These are phyloP conservation scores for Pulveroboletus sp. DNA, from an alignment of 768 basidiomycete genomes.

Conservation along the genomic window DNA sequence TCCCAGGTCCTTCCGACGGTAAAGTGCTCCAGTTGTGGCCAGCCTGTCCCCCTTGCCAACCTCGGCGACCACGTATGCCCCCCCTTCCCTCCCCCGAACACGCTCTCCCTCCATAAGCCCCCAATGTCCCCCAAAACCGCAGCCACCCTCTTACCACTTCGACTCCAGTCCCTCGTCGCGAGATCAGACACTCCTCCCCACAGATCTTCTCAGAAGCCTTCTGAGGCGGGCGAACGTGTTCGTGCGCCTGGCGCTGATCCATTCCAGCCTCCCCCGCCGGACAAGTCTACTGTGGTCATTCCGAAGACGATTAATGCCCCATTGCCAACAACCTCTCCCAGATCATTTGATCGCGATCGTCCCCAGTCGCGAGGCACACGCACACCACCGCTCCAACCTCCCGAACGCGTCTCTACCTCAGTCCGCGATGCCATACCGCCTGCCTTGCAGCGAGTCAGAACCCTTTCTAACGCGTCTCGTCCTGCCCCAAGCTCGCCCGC, in stretches of 20 bases:
- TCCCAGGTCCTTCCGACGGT: constrained; percentile 78
- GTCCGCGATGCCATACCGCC: constrained; percentile 13
- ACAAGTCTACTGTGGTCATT: constrained; percentile 11
- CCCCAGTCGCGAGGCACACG: constrained; percentile 1
- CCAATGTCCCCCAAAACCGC: constrained; percentile 38
- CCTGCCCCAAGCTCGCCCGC: constrained; percentile 5
- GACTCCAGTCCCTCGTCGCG: constrained; percentile 44
- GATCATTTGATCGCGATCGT: constrained; percentile 5
- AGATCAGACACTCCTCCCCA: constrained; percentile 14
- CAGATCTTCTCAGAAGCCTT: constrained; percentile 7
- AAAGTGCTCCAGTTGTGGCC: constrained; percentile 77
- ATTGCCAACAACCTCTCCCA: background rate
- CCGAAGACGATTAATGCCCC: constrained; percentile 6
- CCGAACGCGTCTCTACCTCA: constrained; percentile 15
- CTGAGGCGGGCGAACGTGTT: constrained; percentile 1
- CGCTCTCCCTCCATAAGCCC: constrained; percentile 29
- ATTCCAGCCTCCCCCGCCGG: constrained; percentile 24
- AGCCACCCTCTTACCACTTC: constrained; percentile 44
- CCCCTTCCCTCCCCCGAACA: constrained; percentile 42
- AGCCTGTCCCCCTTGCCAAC: constrained; percentile 63
- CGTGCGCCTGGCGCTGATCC: constrained; percentile 22
- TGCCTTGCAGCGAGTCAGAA: constrained; percentile 14
- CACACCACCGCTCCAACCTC: constrained; percentile 7
- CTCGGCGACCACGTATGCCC: constrained; percentile 78
- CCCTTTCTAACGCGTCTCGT: constrained; percentile 17